These are phyloP conservation scores for Cornus suecica DNA, from an alignment of 148 eudicot species.

Conservation along the genomic window DNA sequence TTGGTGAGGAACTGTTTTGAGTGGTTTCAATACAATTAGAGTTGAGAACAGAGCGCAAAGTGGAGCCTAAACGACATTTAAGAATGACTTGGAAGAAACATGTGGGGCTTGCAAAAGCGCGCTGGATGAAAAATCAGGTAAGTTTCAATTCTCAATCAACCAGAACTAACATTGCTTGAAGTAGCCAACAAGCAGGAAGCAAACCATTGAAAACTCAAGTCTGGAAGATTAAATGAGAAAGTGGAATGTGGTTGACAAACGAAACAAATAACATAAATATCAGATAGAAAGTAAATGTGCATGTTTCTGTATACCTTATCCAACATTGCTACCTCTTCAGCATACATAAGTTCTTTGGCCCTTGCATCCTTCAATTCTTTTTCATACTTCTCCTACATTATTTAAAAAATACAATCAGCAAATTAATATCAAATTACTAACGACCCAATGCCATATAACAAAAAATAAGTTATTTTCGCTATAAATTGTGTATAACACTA, in stretches of 20 bases:
- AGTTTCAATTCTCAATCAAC: not conserved
- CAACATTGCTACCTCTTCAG: conserved; percentile 88
- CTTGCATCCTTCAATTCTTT: conserved; percentile 93
- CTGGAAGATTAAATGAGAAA: conserved; percentile 11
- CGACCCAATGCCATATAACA: not conserved
- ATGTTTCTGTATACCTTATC: conserved; percentile 62
- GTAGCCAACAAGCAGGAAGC: not conserved
- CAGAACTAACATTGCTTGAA: not conserved
- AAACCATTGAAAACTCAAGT: not conserved
- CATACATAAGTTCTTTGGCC: conserved; percentile 92
- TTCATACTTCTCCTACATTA: conserved; percentile 73
- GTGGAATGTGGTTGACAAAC: not conserved
- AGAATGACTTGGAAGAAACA: not conserved
- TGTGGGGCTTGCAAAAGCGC: not conserved
- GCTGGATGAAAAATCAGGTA: not conserved
- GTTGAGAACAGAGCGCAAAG: not conserved
- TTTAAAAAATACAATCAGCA: not conserved
- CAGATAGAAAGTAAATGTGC: conserved; percentile 3
- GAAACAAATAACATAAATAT: conserved; percentile 5
- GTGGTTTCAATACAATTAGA: not conserved
- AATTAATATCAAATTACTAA: not conserved
- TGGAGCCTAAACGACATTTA: not conserved
- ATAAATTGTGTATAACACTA: not conserved
- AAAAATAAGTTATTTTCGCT: not conserved
- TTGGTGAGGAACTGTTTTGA: not conserved